Conservation (phyloP, 768 basidiomycete genomes). For the Rhodosporidiobolus sp. region DNA sequence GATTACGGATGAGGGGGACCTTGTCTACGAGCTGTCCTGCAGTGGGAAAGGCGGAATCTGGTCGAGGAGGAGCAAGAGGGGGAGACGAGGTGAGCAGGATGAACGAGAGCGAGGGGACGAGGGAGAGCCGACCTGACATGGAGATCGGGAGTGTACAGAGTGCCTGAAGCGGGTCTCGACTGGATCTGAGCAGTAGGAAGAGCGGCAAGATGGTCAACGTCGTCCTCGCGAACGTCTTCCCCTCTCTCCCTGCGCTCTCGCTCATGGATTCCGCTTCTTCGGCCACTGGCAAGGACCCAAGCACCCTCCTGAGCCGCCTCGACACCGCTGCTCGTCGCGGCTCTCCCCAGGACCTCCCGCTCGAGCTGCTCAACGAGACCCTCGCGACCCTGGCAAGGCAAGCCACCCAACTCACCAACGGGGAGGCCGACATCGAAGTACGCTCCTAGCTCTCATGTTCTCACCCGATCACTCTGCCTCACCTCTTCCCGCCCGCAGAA, state of each 20-base stretch:
- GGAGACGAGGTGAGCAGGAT: not conserved
- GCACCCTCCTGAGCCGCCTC: too few species aligned
- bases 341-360: not conserved
- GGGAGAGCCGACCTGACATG: not conserved
- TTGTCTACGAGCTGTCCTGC: slow-evolving; percentile 31
- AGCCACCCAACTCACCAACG: not conserved
- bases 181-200: not conserved
- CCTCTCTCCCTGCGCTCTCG: too few species aligned
- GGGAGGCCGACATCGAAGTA: not conserved
- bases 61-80: not conserved
- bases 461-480: too few species aligned
- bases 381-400: too few species aligned
- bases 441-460: not conserved
- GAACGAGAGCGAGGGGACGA: not conserved
- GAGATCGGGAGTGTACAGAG: not conserved
- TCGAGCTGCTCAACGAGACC: not conserved
- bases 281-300: too few species aligned
- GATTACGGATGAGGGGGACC: slow-evolving; percentile 87
- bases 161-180: not conserved
- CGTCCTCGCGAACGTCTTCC: too few species aligned
- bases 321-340: too few species aligned
- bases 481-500: not conserved
- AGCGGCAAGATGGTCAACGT: too few species aligned
- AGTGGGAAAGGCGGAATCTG: slow-evolving; percentile 1
- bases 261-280: too few species aligned